phyloP scores from a whole-genome alignment of 2,329 filamentous ascomycete genomes.

The Emericellopsis atlantica region DNA sequence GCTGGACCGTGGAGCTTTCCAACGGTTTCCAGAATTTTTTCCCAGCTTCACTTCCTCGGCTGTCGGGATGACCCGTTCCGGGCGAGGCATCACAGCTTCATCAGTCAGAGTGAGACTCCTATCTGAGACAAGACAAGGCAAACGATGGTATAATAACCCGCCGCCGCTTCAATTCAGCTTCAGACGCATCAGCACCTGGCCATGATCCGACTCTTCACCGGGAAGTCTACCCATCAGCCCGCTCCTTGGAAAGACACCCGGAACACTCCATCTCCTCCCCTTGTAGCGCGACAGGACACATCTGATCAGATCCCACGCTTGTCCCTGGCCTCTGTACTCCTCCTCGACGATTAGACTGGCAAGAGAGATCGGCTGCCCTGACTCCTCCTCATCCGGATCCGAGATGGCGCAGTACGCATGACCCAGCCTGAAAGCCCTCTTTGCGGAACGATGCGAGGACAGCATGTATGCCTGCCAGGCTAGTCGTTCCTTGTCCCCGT shows the following conservation, averaged over 20 bases:
- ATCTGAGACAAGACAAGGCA: no score
- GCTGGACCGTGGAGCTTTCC: conserved; percentile 3
- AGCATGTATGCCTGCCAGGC: conserved; percentile 7
- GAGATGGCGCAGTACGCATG: conserved; percentile 8
- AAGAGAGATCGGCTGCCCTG: not conserved
- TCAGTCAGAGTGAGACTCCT: no score
- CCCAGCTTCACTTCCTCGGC: not conserved
- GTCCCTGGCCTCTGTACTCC: conserved; percentile 6
- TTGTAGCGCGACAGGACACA: conserved; percentile 8
- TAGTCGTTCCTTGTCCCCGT: conserved; percentile 5
- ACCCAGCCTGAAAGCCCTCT: conserved; percentile 6
- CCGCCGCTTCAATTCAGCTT: not conserved
- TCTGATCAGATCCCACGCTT: conserved; percentile 6
- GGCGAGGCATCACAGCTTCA: no score
- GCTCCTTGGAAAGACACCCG: conserved; percentile 3
- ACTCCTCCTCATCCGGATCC: conserved; percentile 6
- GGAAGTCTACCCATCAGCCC: no score
- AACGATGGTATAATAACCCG: no score
- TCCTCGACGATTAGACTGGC: conserved; percentile 7
- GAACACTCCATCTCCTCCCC: conserved; percentile 6
- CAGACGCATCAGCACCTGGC: conserved; percentile 5
- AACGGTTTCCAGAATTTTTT: conserved; percentile 8
- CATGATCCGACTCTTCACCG: no score
- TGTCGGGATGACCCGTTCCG: conserved; percentile 2
- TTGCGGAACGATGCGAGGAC: not conserved